Evolutionary conservation across 2,329 filamentous ascomycete genomes (phyloP), one percentile per base, ranked within the genome.

Genomic region (Lasiodiplodia hormozganensis): DNA sequence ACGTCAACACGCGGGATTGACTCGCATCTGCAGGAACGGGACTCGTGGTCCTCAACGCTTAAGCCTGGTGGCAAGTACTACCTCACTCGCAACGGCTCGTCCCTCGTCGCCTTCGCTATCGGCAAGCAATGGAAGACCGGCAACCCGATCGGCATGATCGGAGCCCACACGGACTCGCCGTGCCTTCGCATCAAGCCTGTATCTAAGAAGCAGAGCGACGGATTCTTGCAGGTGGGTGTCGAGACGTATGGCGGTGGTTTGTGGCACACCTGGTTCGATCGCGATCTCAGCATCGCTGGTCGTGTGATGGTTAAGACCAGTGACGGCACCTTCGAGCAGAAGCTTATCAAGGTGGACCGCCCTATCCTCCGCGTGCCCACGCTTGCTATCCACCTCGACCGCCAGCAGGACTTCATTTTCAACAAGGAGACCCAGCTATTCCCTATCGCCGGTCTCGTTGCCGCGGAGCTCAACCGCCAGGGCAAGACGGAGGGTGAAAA

Each of bases 241-340:
- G 96, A 99, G 85, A 95, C 93, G 1, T 99, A 99, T 77, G 96
- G 96, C 65, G 96, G 96, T 70, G 96, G 96, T 68, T 90, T 98
- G 76, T 98, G 95, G 95, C 94, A 97, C 81, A 97, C 93, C 57
- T 99, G 89, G 96, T 99, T 99, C 77, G 96, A 99, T 80, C 90
- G 96, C 62, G 96, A 99, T 79, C 84, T 99, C 70, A 92, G 92
- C 74, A 89, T 98, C 66, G 96, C 96, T 38, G 96, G 96, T 10
- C 88, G 96, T 69, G 92, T 92, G 16, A 90, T 98, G 84, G 92
- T 96, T 68, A 89, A 87, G 74, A 89, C 90, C 68, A 86, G 86
- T 57, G 87, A 92, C 69, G 92, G 92, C 64, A 89, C 87, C 71
- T 92, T 97, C 72, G 88, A 90, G 70, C 91, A 93, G 82, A 94